Percentiles rank a stretch among this genome's conserved stretches.
Evolutionary conservation across 2,329 filamentous ascomycete genomes (phyloP).

Genomic region (Trichoderma asperellum): DNA sequence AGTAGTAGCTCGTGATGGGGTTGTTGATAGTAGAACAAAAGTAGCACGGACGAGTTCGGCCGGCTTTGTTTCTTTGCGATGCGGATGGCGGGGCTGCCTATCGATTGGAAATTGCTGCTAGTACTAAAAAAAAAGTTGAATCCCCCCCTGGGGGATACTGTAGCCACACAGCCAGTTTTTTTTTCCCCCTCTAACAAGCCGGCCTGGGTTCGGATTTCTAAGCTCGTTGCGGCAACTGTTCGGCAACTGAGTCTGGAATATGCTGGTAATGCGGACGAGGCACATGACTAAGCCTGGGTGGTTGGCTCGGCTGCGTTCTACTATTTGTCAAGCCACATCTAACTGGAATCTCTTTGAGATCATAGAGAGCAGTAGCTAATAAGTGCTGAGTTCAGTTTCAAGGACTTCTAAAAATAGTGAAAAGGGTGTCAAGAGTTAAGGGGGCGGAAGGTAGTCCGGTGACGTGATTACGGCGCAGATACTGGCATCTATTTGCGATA

Average conservation of each 20-base stretch:
- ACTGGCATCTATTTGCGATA: conserved; percentile 9
- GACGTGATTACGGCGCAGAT: neutral
- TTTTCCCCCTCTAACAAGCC: neutral
- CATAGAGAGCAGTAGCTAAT: neutral
- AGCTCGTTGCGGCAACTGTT: conserved; percentile 5
- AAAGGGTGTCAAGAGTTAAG: neutral
- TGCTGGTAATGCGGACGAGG: neutral
- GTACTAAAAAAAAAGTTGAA: neutral
- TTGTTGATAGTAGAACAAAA: neutral
- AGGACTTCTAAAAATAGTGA: neutral
- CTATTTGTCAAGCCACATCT: neutral
- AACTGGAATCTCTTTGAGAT: neutral
- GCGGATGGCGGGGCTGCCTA: neutral
- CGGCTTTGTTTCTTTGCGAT: too few relatives aligned
- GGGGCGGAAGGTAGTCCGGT: neutral
- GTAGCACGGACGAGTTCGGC: neutral
- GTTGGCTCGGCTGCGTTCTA: neutral
- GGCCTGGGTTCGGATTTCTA: conserved; percentile 15
- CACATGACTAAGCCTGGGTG: neutral
- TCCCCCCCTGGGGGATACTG: neutral
- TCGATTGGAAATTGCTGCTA: neutral
- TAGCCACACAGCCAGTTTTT: neutral
- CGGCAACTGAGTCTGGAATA: neutral
- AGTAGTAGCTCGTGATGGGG: neutral
- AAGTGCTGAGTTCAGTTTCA: neutral